Percentiles rank a stretch among this genome's conserved stretches.
Evolutionary conservation across 768 basidiomycete genomes (phyloP).

Genomic region (Hericium alpestre): DNA sequence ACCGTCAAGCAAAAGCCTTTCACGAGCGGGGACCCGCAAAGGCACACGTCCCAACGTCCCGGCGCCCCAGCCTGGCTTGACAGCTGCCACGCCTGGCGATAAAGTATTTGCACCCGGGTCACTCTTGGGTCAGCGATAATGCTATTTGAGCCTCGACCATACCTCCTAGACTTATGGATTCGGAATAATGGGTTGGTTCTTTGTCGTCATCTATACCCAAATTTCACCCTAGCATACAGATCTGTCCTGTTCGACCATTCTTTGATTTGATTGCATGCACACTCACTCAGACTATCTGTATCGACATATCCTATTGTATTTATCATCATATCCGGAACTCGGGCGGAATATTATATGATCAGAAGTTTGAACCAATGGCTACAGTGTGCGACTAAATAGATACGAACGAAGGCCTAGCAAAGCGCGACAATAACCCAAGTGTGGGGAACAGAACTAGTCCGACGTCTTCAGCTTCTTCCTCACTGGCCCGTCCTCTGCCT

Average conservation of each 20-base stretch:
- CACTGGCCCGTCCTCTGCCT: slow-evolving; percentile 19
- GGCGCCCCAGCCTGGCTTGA: slow-evolving; percentile 24
- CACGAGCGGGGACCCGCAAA: slow-evolving; percentile 28
- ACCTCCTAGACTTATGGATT: not conserved
- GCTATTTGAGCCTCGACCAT: too few relatives aligned
- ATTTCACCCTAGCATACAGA: not conserved
- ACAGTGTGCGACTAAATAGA: not conserved
- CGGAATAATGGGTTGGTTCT: slow-evolving; percentile 19
- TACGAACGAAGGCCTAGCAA: not conserved
- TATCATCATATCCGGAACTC: not conserved
- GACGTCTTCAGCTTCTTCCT: slow-evolving; percentile 27
- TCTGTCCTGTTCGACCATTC: not conserved
- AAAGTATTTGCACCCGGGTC: slow-evolving; percentile 69
- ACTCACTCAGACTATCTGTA: not conserved
- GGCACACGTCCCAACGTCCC: slow-evolving; percentile 30
- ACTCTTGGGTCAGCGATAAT: slow-evolving; percentile 46
- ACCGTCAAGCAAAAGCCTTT: slow-evolving; percentile 21
- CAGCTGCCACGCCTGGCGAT: slow-evolving; percentile 20
- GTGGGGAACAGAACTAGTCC: slow-evolving; percentile 17
- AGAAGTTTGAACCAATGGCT: not conserved
- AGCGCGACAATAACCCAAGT: not conserved
- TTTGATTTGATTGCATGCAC: not conserved
- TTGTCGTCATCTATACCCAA: slow-evolving; percentile 2
- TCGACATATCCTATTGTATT: not conserved
- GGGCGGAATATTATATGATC: not conserved